These are phyloP conservation scores for Pseudogymnoascus sp. DNA, from an alignment of 2,329 filamentous ascomycete species.

Conservation along the genomic window DNA sequence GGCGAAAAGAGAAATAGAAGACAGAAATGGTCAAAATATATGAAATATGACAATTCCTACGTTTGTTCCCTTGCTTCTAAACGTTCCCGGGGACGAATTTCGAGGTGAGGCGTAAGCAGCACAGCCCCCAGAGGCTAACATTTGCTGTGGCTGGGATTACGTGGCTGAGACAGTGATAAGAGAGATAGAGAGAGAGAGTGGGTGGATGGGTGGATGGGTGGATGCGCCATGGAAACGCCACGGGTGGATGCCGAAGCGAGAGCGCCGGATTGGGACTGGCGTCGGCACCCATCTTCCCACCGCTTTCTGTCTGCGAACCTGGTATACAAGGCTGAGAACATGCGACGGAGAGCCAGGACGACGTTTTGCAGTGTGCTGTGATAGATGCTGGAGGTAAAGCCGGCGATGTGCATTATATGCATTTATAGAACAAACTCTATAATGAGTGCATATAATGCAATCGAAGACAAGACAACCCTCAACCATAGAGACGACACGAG, in stretches of 20 bases:
- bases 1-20: not conserved
- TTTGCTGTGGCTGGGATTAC: not conserved
- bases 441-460: not conserved
- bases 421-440: not conserved
- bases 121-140: not conserved
- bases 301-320: not conserved
- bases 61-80: not conserved
- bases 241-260: not conserved
- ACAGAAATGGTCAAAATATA: not conserved
- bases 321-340: not conserved
- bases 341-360: not conserved
- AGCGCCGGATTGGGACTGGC: not conserved
- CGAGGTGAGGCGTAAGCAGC: not conserved
- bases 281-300: not conserved
- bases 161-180: conserved; percentile 2
- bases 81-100: not conserved
- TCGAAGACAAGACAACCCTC: not conserved
- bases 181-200: too few relatives aligned
- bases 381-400: not conserved
- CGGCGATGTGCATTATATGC: not conserved
- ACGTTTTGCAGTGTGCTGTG: not conserved
- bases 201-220: too few relatives aligned
- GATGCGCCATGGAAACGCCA: not conserved
- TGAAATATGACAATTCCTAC: not conserved
- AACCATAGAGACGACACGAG: not conserved